phyloP scores from a whole-genome alignment of 73 alveolate species.

The Tetrahymena elliotti region DNA sequence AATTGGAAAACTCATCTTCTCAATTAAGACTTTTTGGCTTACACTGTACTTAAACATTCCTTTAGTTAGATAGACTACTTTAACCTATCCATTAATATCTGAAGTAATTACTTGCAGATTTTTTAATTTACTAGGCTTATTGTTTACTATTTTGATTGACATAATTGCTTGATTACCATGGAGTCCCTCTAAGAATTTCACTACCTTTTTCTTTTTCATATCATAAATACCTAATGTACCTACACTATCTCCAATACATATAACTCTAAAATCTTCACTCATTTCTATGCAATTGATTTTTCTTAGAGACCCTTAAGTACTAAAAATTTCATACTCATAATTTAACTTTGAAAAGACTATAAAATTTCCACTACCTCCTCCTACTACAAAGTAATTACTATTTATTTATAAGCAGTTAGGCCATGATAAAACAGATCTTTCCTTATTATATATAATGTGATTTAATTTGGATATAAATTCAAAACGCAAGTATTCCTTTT shows the following conservation, averaged over 20 bases:
- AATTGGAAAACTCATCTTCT: not conserved
- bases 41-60: not conserved
- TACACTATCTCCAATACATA: not conserved
- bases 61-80: not conserved
- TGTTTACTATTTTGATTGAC: not conserved
- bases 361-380: not conserved
- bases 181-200: not conserved
- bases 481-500: not conserved
- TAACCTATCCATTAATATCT: not conserved
- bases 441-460: not conserved
- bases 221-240: not conserved
- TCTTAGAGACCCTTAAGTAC: not conserved
- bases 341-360: not conserved
- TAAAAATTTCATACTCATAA: not conserved
- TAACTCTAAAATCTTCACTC: not conserved
- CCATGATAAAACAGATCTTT: not conserved
- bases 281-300: not conserved
- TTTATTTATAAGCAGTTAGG: not conserved
- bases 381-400: not conserved
- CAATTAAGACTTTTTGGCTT: not conserved
- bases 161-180: not conserved
- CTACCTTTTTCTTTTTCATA: not conserved
- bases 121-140: not conserved
- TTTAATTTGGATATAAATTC: not conserved
- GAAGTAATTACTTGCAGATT: not conserved